Base-by-base conservation (phyloP, 208 protist species). In the Crithidia acanthocephali region DNA sequence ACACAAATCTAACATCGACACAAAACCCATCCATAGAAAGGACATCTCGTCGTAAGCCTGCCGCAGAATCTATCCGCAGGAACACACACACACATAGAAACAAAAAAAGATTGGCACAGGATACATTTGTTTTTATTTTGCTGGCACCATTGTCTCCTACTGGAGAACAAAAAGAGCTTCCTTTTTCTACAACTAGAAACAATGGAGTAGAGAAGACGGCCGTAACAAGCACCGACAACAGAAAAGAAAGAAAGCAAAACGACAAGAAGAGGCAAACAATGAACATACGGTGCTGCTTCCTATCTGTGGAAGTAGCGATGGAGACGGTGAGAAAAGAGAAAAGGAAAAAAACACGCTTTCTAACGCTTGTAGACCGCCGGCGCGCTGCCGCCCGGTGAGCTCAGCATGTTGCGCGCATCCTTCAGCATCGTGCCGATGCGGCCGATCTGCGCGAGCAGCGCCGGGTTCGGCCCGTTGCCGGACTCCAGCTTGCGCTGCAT, bases 371-470 rank as follows among this genome's bases (percentile, higher is more conserved):
- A 90, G 2, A 79, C 72, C 3, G 64, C 68, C 15, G 81, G 81
- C 1, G 65, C 44, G 9, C 73, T 71, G 67, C 79, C 78, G n/a
- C 72, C 67, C 18, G 85, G 76, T 10, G 75, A 69, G 45, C 51
- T 75, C 50, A 90, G 56, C 67, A 87, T 69, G 32, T 44, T 75
- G 73, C 78, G 74, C 42, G 76, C 75, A 22, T 90, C 85, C 27
- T 74, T 74, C 30, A 84, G 27, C 79, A 87, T 86, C 53, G 65
- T 70, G 47, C 79, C 68, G 62, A 90, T 62, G 44, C 78, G 70
- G 13, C 69, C 57, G 16, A 62, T 61, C 58, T 79, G 80, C 44
- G 40, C 40, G 40, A 50, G 20, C 0, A 78, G 35, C 30, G 58
- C 28, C 64, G 66, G 69, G 72, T 83, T 84, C 47, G 73, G 63